Base-by-base conservation (phyloP, 2,329 filamentous ascomycete genomes). In the Xylariales sp. region DNA sequence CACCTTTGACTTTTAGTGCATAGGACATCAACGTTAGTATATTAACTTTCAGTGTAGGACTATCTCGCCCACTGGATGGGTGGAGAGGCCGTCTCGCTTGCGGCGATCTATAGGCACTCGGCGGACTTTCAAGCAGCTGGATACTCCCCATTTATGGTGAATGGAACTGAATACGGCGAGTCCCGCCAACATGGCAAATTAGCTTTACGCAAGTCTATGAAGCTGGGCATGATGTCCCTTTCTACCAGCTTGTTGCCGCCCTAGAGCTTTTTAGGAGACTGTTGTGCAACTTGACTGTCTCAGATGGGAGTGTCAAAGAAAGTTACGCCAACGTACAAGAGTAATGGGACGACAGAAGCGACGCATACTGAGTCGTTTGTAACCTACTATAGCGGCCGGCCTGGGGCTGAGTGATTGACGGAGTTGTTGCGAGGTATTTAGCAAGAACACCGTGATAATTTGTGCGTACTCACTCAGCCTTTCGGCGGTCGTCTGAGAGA, bases 171-270 rank as follows among this genome's bases (percentile, higher is more conserved):
- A 36, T 74, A 80, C 54, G 84, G 77, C 35, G 86, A 86, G 5
- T 74, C 77, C 40, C 76, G 86, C 4, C 84, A 90, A 59, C 85
- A 77, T 51, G 85, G 82, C n/a, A 88, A 88, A 49, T 71, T 84
- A 79, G 74, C 6, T 85, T 84, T 57, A 76, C 74, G 41, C 70
- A 80, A 6, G 69, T 84, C 37, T 83, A 79, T 55, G 74, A 83
- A 53, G 71, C 80, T 12, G 80, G 81, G 3, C 80, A 84, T 52
- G 70, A 76, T 33, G 71, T 79, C 1, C 69, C 76, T 0, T 72
- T 67, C 38, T 77, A 76, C 54, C 77, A 81, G 59, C 78, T 77
- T 11, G 64, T 76, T 51, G 76, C 75, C 4, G 65, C 73, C 3
- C 69, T 79, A 47, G 68, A 73, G 44, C 60, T 80, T 22, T 82